Evolutionary conservation across 2,329 filamentous ascomycete genomes (phyloP).

Genomic region (Trichoderma endophyticum): DNA sequence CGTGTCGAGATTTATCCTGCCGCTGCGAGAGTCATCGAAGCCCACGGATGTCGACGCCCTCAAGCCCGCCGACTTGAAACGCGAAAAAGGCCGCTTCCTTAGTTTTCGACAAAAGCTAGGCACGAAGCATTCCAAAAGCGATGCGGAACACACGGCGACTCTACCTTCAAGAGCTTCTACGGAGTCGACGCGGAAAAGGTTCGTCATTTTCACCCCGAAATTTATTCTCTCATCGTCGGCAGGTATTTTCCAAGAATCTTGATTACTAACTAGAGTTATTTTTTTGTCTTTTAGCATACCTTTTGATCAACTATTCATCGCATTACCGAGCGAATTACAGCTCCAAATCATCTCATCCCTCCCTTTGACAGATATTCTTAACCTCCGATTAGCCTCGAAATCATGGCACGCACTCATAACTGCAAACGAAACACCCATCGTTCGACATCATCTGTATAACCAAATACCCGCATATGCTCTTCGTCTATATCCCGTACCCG

Average conservation of each 20-base stretch:
- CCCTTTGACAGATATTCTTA: slow-evolving; percentile 59
- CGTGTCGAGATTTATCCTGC: slow-evolving; percentile 48
- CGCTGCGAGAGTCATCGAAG: slow-evolving; percentile 42
- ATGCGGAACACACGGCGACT: slow-evolving; percentile 20
- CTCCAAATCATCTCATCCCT: slow-evolving; percentile 60
- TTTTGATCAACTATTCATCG: slow-evolving; percentile 56
- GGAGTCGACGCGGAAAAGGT: slow-evolving; percentile 36
- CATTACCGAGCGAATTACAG: slow-evolving; percentile 60
- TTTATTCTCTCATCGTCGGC: background rate
- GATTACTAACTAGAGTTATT: slow-evolving; percentile 22
- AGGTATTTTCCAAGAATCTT: background rate
- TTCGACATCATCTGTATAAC: slow-evolving; percentile 57
- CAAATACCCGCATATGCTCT: slow-evolving; percentile 59
- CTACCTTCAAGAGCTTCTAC: slow-evolving; percentile 24
- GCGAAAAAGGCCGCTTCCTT: slow-evolving; percentile 44
- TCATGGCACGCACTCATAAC: slow-evolving; percentile 59
- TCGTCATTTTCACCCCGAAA: background rate
- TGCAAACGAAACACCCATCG: slow-evolving; percentile 58
- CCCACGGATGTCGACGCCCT: slow-evolving; percentile 30
- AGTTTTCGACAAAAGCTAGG: slow-evolving; percentile 39
- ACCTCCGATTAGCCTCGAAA: slow-evolving; percentile 55
- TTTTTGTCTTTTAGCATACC: slow-evolving; percentile 34
- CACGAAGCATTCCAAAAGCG: slow-evolving; percentile 33
- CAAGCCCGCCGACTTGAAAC: slow-evolving; percentile 35
- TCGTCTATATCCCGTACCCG: slow-evolving; percentile 53